Evolutionary conservation across 2,329 filamentous ascomycete species (phyloP), one percentile per base, ranked within the genome.

Genomic region (Alternaria sp.): DNA sequence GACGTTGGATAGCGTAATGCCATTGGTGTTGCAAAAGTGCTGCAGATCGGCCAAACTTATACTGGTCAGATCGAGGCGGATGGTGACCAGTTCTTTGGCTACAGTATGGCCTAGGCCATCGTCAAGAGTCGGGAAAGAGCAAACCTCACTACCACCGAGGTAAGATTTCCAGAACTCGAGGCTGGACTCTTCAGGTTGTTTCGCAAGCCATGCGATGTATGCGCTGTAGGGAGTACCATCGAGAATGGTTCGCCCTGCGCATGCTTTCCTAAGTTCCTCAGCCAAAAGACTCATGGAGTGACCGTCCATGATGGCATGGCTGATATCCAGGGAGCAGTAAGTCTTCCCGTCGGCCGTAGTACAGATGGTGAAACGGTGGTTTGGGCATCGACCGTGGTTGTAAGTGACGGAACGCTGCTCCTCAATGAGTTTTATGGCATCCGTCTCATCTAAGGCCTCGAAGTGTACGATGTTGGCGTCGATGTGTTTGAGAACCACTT

Each of bases 1-100:
- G 0, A 81, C 79, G 61, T 85, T 86, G 3, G 85, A 81, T 2
- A 86, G 59, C 0, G 85, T 87, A 17, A 86, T 75, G 5, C 81
- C 81, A 51, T 80, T 73, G 7, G 73, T 67, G 43, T 83, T 81
- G 63, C 84, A 86, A 63, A 79, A 74, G 9, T 65, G 49, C 61
- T 77, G 73, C 11, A 78, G 53, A 52, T 77, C 73, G 13, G 68
- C 58, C 17, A 77, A 63, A 32, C 69, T 70, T 36, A 77, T 65
- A 23, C 62, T 73, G 2, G 68, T 70, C 46, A 77, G 69, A 47
- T 77, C 71, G 49, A 78, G 59, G 7, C 73, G 69, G 17, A 78
- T 73, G 1, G 75, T 74, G 8, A 66, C 59, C 7, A 78, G 59
- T 28, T 69, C 55, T 54, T 71, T 75, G 12, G 73, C 65, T 11